phyloP scores from a whole-genome alignment of 805 yeast species.

The Ogataea henricii region DNA sequence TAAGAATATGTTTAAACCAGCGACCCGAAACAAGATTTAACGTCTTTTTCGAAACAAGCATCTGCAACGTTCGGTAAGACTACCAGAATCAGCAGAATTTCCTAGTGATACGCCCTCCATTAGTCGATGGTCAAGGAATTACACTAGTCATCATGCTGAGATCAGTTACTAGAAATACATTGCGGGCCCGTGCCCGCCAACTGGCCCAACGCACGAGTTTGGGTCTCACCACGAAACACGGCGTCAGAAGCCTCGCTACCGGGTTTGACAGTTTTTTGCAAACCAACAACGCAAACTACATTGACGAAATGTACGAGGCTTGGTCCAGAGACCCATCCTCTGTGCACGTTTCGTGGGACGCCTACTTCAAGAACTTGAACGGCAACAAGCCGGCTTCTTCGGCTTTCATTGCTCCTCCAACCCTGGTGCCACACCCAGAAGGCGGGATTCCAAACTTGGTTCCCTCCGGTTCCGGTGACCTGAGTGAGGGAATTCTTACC shows the following conservation, averaged over 20 bases:
- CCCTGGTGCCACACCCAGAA: conserved; percentile 76
- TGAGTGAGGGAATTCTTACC: conserved; percentile 67
- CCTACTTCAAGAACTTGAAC: conserved; percentile 88
- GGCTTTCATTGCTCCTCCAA: conserved; percentile 92
- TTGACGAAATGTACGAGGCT: conserved; percentile 96
- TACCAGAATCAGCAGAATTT: not conserved
- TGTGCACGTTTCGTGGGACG: conserved; percentile 96
- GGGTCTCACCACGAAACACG: conserved; percentile 4
- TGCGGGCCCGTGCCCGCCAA: conserved; percentile 23
- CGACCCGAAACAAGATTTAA: too few species aligned
- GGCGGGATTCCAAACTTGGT: conserved; percentile 71
- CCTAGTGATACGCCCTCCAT: not conserved
- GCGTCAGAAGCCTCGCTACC: conserved; percentile 36
- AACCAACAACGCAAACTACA: conserved; percentile 83
- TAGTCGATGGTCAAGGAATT: conserved; percentile 7
- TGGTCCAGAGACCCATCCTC: conserved; percentile 89
- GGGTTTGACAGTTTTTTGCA: conserved; percentile 75
- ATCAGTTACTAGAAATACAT: conserved; percentile 27
- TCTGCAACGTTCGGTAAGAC: not conserved
- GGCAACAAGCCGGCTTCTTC: conserved; percentile 66
- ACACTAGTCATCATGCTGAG: conserved; percentile 27
- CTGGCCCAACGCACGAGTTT: conserved; percentile 2
- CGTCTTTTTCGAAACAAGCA: not conserved
- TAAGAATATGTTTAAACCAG: too few species aligned
- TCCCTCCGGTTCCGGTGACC: conserved; percentile 54